Percentiles rank a stretch among this genome's conserved stretches.
phyloP scores from a whole-genome alignment of 495 filamentous ascomycete species.

The Aspergillus sclerotiicarbonarius region DNA sequence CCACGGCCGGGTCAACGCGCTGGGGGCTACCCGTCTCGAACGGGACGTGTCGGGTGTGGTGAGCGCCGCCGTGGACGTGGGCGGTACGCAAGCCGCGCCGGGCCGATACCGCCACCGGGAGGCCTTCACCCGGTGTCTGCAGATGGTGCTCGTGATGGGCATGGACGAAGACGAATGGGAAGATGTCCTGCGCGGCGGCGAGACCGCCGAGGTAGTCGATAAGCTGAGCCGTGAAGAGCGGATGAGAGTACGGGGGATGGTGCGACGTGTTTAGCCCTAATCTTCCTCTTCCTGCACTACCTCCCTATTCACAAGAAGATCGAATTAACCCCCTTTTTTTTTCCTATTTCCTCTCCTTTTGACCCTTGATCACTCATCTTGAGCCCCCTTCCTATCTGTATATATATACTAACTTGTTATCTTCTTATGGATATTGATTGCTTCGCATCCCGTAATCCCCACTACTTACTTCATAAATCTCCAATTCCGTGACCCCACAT shows the following conservation, averaged over 20 bases:
- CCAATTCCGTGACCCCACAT: too few species aligned
- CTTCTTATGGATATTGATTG: too few species aligned
- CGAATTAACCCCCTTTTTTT: not conserved
- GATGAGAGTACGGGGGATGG: slow-evolving; percentile 59
- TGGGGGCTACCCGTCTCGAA: slow-evolving; percentile 85
- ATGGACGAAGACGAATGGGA: slow-evolving; percentile 99
- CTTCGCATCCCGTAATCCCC: too few species aligned
- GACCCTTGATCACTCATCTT: too few species aligned
- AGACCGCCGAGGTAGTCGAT: slow-evolving; percentile 43
- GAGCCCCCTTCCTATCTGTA: too few species aligned
- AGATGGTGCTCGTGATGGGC: slow-evolving; percentile 86
- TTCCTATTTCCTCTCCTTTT: not conserved
- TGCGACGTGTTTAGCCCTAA: slow-evolving; percentile 28
- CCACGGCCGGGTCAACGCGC: slow-evolving; percentile 72
- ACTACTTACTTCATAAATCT: too few species aligned
- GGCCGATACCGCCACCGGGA: slow-evolving; percentile 73
- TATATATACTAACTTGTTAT: too few species aligned
- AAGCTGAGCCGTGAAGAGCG: slow-evolving; percentile 62
- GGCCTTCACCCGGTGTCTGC: slow-evolving; percentile 71
- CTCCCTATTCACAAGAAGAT: too few species aligned
- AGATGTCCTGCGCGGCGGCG: slow-evolving; percentile 53
- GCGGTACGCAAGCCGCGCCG: slow-evolving; percentile 34
- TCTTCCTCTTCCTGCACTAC: too few species aligned
- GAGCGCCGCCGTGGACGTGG: slow-evolving; percentile 68
- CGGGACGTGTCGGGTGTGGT: slow-evolving; percentile 82